Base-by-base conservation (phyloP, 805 yeast genomes). In the Cyberlindnera galapagoensis region DNA sequence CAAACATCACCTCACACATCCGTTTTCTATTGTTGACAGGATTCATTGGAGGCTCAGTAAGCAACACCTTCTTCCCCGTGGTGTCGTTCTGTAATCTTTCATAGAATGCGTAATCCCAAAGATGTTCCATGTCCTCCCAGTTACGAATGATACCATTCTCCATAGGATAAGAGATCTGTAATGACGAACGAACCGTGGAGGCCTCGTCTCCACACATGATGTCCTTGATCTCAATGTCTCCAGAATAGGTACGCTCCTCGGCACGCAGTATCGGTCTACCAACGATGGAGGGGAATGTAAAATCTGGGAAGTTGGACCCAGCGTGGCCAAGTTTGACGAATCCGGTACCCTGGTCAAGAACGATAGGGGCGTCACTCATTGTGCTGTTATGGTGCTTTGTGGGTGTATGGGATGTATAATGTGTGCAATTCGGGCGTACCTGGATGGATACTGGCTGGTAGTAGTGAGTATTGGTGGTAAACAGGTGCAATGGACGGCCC, bases 171-270 rank as follows among this genome's bases (percentile, higher is more conserved):
- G 88, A 78, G 36, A 92, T 76, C 61, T 92, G 95, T 39, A 92
- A 69, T 44, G 88, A 74, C 3, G 95, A 80, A 50, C 98, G 76
- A 21, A 84, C 94, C 18, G 82, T 82, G 44, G 84, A 74, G 30
- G 98, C 98, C 54, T 92, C 97, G 45, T 79, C 81, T 43, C 98
- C 98, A 52, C 96, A 88, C 98, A 92, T 92, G 49, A 92, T 85
- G 56, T 92, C 98, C 54, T 82, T 85, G 53, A 92, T 80, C 51
- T 84, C 92, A 24, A 79, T 68, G 49, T 69, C 69, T 21, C 79
- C 81, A n/a, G n/a, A n/a, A n/a, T n/a, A n/a, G 26, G 77, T 68
- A 47, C 94, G 74, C 60, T 92, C 98, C 59, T 92, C 98, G 3
- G 98, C 97, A 55, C 98, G 76, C 42, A 92, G 67, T 42, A 92